phyloP scores from a whole-genome alignment of 768 basidiomycete genomes.

The Dentipellis fragilis region DNA sequence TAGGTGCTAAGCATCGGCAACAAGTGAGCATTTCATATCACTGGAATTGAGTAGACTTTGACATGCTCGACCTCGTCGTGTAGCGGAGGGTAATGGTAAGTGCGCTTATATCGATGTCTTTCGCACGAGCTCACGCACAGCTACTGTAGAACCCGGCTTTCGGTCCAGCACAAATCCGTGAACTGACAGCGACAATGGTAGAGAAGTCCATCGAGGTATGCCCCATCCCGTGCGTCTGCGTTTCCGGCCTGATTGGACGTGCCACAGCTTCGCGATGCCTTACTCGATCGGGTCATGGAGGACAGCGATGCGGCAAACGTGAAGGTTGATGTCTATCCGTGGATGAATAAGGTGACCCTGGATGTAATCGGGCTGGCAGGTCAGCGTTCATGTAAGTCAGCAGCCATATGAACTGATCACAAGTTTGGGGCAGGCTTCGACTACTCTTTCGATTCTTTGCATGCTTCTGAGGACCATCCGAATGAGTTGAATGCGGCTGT shows the following conservation, averaged over 20 bases:
- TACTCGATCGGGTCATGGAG: background rate
- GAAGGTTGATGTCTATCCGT: background rate
- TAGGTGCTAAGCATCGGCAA: background rate
- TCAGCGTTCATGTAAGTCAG: background rate
- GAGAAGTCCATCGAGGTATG: conserved; percentile 1
- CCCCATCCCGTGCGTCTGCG: background rate
- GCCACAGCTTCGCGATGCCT: background rate
- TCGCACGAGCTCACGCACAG: background rate
- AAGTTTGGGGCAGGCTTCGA: background rate
- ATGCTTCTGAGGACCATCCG: background rate
- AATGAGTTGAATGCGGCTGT: background rate
- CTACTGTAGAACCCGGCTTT: conserved; percentile 2
- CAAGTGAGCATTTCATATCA: background rate
- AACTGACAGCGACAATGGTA: background rate
- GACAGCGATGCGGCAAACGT: background rate
- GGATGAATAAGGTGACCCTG: background rate
- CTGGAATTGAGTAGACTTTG: background rate
- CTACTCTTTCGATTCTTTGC: background rate
- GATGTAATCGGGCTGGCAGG: background rate
- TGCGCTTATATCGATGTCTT: background rate
- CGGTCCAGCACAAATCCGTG: conserved; percentile 1
- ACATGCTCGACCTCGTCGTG: background rate
- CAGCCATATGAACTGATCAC: background rate
- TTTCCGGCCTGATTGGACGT: background rate
- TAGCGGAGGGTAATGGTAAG: background rate